Percentiles rank a stretch among this genome's conserved stretches.
Evolutionary conservation across 169 alveolate genomes (phyloP).

Genomic region (Eimeria necatrix): DNA sequence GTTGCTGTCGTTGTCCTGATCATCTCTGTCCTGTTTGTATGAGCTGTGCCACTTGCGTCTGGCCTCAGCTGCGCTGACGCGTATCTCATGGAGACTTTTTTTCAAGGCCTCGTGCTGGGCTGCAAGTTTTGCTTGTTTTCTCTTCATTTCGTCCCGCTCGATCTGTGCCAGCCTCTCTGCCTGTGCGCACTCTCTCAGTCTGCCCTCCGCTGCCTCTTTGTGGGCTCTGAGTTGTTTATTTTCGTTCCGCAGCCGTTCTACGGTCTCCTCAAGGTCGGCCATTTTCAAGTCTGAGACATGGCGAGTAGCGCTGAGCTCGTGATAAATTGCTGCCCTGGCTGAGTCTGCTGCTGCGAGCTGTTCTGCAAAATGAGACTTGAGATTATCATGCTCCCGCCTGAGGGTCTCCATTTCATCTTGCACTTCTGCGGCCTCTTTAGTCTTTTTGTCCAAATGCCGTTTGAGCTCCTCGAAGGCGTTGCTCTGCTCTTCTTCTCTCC

Average conservation of each 20-base stretch:
- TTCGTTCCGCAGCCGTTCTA: constrained; percentile 19
- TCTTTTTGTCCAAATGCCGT: not conserved
- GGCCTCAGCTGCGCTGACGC: constrained; percentile 44
- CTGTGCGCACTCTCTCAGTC: constrained; percentile 37
- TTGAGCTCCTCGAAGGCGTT: constrained; percentile 26
- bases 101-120: constrained; percentile 39
- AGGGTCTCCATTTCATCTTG: not conserved
- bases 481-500: not conserved
- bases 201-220: constrained; percentile 42
- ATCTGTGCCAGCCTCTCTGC: constrained; percentile 5
- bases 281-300: not conserved
- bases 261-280: not conserved
- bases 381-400: not conserved
- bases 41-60: constrained; percentile 4
- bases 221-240: constrained; percentile 1
- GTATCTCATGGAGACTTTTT: constrained; percentile 1
- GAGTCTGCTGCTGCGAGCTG: constrained; percentile 56
- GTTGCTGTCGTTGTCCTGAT: not conserved
- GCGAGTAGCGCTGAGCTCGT: not conserved
- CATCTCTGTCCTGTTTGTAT: not conserved
- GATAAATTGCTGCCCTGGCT: not conserved
- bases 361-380: not conserved
- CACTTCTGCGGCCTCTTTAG: not conserved
- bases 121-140: not conserved
- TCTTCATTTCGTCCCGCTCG: constrained; percentile 20